Evolutionary conservation across 1,139 yeast species (phyloP).

Genomic region (Pichia sp.): DNA sequence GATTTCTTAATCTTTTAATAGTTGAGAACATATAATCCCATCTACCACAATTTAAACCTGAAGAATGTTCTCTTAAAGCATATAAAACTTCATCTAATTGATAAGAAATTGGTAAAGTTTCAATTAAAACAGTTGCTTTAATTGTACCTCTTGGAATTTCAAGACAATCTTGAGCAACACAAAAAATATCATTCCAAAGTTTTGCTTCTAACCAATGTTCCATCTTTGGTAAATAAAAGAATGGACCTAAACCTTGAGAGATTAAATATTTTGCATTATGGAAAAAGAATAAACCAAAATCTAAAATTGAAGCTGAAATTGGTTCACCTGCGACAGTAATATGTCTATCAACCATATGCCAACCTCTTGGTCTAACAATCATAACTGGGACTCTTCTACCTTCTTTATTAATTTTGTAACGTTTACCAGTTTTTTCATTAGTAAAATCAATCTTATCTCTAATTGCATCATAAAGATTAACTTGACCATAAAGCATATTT

Average conservation of each 20-base stretch:
- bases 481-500: constrained; percentile 84
- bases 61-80: constrained; percentile 60
- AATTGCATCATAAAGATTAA: constrained; percentile 82
- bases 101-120: constrained; percentile 66
- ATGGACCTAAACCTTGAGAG: constrained; percentile 63
- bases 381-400: constrained; percentile 61
- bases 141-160: constrained; percentile 63
- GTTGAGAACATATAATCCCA: constrained; percentile 72
- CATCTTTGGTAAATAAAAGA: constrained; percentile 73
- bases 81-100: constrained; percentile 69
- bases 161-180: constrained; percentile 61
- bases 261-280: constrained; percentile 58
- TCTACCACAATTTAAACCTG: constrained; percentile 70
- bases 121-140: constrained; percentile 66
- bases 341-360: constrained; percentile 77
- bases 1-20: constrained; percentile 57
- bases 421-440: constrained; percentile 40
- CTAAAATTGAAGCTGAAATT: constrained; percentile 69
- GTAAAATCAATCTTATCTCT: constrained; percentile 56
- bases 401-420: constrained; percentile 36
- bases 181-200: constrained; percentile 70
- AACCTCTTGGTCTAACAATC: constrained; percentile 81
- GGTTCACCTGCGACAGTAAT: constrained; percentile 68
- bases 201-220: constrained; percentile 73
- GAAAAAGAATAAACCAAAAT: constrained; percentile 69